Evolutionary conservation across 1,139 yeast genomes (phyloP).

Genomic region (Nakaseomyces glabratus): DNA sequence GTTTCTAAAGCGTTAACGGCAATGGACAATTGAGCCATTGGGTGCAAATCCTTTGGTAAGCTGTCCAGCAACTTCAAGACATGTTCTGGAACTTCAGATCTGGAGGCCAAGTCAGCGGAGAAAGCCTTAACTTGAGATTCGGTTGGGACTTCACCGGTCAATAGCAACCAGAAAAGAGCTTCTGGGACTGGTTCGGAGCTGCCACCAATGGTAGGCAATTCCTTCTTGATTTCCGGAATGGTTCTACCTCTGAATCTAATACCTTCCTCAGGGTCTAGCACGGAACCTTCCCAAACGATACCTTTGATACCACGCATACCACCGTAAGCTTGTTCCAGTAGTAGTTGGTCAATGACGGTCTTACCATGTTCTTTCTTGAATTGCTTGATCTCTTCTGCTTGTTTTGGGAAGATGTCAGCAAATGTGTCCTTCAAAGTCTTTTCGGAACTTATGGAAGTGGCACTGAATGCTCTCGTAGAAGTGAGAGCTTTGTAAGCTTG

Average conservation of each 20-base stretch:
- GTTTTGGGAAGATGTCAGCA: slow-evolving; percentile 84
- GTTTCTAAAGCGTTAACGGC: slow-evolving; percentile 52
- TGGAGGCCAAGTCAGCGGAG: slow-evolving; percentile 49
- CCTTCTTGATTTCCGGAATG: slow-evolving; percentile 88
- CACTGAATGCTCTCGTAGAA: slow-evolving; percentile 1
- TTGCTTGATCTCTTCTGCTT: slow-evolving; percentile 84
- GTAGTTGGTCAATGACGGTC: slow-evolving; percentile 86
- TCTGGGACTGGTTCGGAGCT: slow-evolving; percentile 70
- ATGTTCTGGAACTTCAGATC: slow-evolving; percentile 49
- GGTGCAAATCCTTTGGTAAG: slow-evolving; percentile 50
- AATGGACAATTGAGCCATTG: slow-evolving; percentile 64
- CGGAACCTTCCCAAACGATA: slow-evolving; percentile 98
- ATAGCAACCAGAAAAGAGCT: slow-evolving; percentile 52
- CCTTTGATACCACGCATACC: slow-evolving; percentile 99
- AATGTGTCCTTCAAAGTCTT: slow-evolving; percentile 84
- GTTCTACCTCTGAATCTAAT: slow-evolving; percentile 98
- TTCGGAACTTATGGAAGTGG: slow-evolving; percentile 13
- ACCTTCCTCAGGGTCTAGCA: slow-evolving; percentile 95
- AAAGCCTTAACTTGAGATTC: slow-evolving; percentile 46
- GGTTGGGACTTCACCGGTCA: slow-evolving; percentile 56
- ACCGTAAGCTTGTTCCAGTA: slow-evolving; percentile 95
- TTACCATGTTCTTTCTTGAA: slow-evolving; percentile 84
- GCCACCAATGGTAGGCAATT: slow-evolving; percentile 79
- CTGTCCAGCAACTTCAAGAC: slow-evolving; percentile 44
- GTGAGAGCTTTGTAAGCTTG: slow-evolving; percentile 4